Base-by-base conservation (phyloP, 768 basidiomycete species). In the Tricholoma terreum region DNA sequence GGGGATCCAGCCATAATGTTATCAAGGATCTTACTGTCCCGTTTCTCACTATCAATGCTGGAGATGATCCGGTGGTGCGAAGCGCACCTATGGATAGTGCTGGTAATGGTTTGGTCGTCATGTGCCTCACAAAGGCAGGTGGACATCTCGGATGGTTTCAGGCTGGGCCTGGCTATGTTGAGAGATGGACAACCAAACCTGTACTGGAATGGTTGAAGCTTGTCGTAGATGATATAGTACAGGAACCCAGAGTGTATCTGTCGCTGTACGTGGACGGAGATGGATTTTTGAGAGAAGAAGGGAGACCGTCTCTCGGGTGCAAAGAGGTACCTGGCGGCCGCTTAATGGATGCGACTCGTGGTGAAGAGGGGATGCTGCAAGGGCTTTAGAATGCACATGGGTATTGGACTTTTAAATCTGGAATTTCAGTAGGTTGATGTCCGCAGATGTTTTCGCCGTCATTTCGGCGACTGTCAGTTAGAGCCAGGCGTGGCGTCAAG, bases 81-180 rank as follows among this genome's bases (percentile, higher is more conserved):
- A 74, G 80, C 50, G 74, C 85, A 22, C 87, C 87, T 24, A 75
- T 78, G 65, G 76, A 84, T 55, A 75, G 74, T 7, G 76, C 74
- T 54, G 76, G 75, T 27, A 82, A 81, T 62, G 74, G 73, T 6
- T 80, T 78, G 66, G 79, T 85, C 10, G 75, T 80, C 1, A 81
- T 86, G 71, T 83, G 73, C 12, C 65, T 85, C 46, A 90, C 90
- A 0, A 67, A 73, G 27, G 71, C 75, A 15, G 91, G 89, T 1
- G 89, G 90, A 0, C 89, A 92, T 71, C 76, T 92, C 11, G 92
- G 91, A 34, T 94, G 90, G 89, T 90, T 90, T 61, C 79, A 87
- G 68, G 67, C 74, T 14, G 75, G 74, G 34, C 66, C 66, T 22
- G 62, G 58, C 10, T 66, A 69, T 45, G 65, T 76, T 9, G 73